These are phyloP conservation scores for Moesziomyces parantarcticus DNA, from an alignment of 1,284 basidiomycete species.

Conservation along the genomic window DNA sequence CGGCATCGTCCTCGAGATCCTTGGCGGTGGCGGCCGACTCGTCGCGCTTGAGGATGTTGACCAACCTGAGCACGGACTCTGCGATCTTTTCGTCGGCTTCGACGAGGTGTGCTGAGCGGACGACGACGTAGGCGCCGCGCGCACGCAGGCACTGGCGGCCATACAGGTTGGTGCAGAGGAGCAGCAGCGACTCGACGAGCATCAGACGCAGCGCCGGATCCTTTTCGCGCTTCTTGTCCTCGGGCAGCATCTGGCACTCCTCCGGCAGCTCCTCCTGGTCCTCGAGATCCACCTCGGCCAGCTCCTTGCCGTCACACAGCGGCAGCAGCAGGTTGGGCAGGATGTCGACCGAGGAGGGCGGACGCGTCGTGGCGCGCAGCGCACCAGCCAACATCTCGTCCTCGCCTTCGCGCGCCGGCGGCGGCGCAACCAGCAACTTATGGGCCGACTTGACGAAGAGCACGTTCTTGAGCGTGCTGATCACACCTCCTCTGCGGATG, in stretches of 20 bases:
- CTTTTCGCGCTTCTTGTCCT: conserved; percentile 83
- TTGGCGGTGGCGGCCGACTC: conserved; percentile 57
- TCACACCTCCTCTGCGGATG: conserved; percentile 65
- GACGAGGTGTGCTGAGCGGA: conserved; percentile 81
- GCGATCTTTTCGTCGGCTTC: conserved; percentile 79
- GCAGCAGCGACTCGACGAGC: conserved; percentile 86
- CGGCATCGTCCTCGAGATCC: conserved; percentile 49
- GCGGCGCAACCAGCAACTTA: conserved; percentile 60
- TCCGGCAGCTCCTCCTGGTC: conserved; percentile 88
- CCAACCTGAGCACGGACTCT: conserved; percentile 64
- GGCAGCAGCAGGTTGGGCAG: conserved; percentile 78
- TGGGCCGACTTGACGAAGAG: conserved; percentile 65
- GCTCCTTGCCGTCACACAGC: conserved; percentile 90
- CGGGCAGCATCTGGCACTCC: conserved; percentile 86
- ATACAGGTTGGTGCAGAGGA: conserved; percentile 88
- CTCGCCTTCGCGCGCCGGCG: conserved; percentile 42
- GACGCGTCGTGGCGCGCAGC: conserved; percentile 43
- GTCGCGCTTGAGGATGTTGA: conserved; percentile 66
- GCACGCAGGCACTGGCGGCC: conserved; percentile 83
- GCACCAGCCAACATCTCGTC: conserved; percentile 51
- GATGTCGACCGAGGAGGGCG: conserved; percentile 62
- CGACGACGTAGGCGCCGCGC: conserved; percentile 87
- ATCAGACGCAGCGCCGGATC: conserved; percentile 84
- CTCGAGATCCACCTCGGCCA: conserved; percentile 70
- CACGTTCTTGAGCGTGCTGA: conserved; percentile 65